Evolutionary conservation across 2,329 filamentous ascomycete genomes (phyloP).

Genomic region (Fonsecaea monophora): DNA sequence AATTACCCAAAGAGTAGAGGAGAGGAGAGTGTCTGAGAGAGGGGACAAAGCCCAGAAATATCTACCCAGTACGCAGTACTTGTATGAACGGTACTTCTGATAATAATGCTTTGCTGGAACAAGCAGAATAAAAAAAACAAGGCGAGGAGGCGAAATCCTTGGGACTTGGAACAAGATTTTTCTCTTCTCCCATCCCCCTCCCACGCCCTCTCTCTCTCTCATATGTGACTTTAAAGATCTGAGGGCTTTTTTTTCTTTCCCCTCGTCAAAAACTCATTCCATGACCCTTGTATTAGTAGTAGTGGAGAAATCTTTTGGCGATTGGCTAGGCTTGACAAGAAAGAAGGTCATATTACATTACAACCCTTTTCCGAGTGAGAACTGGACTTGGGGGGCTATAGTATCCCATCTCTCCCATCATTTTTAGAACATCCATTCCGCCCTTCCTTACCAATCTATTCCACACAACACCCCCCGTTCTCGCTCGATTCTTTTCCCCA

Average conservation of each 20-base stretch:
- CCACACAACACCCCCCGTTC: background rate
- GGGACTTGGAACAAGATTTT: background rate
- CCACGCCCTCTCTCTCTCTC: background rate
- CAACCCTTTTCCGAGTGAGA: background rate
- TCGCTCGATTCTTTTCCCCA: background rate
- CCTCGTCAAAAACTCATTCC: background rate
- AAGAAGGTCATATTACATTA: background rate
- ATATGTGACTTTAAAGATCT: background rate
- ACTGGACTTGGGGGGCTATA: background rate
- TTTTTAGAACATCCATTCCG: background rate
- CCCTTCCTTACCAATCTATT: background rate
- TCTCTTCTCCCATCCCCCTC: background rate
- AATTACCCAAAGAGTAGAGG: no score
- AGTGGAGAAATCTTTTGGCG: background rate
- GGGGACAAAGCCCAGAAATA: no score
- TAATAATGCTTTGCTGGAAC: background rate
- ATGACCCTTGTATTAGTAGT: background rate
- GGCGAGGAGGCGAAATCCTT: constrained; percentile 3
- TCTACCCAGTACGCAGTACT: background rate
- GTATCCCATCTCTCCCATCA: background rate
- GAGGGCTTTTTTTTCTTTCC: background rate
- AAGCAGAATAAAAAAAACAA: background rate
- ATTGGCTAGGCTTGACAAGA: background rate
- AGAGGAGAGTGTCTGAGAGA: no score
- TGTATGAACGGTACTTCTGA: background rate